A percentile compares a stretch with the other conserved stretches of the same genome.
phyloP scores from a whole-genome alignment of 2,329 filamentous ascomycete genomes.

The Geosmithia flava region DNA sequence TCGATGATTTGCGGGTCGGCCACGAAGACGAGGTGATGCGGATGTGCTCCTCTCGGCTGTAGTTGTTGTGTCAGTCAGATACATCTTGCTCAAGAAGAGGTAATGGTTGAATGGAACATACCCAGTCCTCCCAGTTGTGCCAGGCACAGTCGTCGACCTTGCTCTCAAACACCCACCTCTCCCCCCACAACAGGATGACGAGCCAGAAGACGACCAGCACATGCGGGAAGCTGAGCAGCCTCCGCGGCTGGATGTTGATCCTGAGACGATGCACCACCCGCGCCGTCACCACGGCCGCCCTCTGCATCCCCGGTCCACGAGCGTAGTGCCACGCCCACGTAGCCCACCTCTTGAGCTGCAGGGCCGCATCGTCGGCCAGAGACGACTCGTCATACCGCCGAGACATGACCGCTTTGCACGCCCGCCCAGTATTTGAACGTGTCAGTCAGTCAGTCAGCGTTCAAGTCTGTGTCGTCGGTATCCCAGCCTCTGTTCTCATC shows the following conservation, averaged over 20 bases:
- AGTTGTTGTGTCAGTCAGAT: no score
- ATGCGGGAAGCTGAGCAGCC: conserved; percentile 52
- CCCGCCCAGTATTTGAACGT: no score
- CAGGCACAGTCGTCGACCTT: conserved; percentile 65
- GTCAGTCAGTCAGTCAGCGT: not conserved
- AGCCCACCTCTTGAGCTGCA: conserved; percentile 9
- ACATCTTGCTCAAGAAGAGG: no score
- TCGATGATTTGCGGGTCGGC: conserved; percentile 90
- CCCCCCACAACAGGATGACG: conserved; percentile 69
- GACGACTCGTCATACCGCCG: conserved; percentile 3
- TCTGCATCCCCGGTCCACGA: conserved; percentile 24
- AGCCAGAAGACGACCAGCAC: conserved; percentile 64
- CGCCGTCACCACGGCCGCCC: conserved; percentile 10
- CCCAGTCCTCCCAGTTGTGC: conserved; percentile 89
- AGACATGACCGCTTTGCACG: not conserved
- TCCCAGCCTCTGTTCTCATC: no score
- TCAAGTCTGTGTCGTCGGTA: no score
- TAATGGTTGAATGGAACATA: conserved; percentile 35
- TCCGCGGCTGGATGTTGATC: conserved; percentile 33
- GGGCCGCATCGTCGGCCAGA: conserved; percentile 9
- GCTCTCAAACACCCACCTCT: conserved; percentile 63
- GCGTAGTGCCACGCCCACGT: conserved; percentile 23
- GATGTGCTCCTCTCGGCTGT: conserved; percentile 64
- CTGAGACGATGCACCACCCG: conserved; percentile 11
- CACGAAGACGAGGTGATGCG: conserved; percentile 74